Percentiles rank a stretch among this genome's conserved stretches.
phyloP scores from a whole-genome alignment of 2,329 filamentous ascomycete genomes.

The Xylaria sp. region DNA sequence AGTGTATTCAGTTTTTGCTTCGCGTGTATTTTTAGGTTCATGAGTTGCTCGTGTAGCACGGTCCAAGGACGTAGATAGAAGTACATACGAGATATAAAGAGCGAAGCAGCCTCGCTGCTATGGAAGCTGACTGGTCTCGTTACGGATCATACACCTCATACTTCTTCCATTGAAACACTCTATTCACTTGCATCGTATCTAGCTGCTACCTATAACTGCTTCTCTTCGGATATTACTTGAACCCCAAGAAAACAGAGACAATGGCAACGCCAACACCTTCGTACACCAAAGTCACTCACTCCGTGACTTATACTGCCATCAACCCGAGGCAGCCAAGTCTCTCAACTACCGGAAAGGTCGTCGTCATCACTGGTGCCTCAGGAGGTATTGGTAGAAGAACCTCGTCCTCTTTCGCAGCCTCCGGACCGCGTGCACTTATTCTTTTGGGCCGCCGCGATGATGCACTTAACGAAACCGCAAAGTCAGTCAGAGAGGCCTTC shows the following conservation, averaged over 20 bases:
- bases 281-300: constrained; percentile 27
- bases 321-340: constrained; percentile 21
- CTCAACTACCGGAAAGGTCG: constrained; percentile 36
- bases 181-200: too few relatives aligned
- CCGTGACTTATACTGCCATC: constrained; percentile 24
- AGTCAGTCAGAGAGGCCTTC: neutral
- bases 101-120: neutral
- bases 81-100: neutral
- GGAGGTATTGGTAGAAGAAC: constrained; percentile 45
- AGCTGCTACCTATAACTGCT: too few relatives aligned
- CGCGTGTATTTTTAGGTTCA: too few relatives aligned
- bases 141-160: too few relatives aligned
- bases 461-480: constrained; percentile 22
- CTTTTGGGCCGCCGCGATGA: constrained; percentile 27
- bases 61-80: too few relatives aligned
- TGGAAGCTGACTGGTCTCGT: too few relatives aligned
- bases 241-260: neutral
- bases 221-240: too few relatives aligned
- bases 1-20: too few relatives aligned
- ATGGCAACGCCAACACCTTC: constrained; percentile 22
- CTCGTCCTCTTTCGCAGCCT: constrained; percentile 44
- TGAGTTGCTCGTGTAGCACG: too few relatives aligned
- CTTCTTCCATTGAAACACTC: too few relatives aligned
- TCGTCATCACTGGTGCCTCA: constrained; percentile 45
- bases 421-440: constrained; percentile 35